These are phyloP conservation scores for Eucalyptus guilfoylei DNA, from an alignment of 345 rosid species.

Conservation along the genomic window DNA sequence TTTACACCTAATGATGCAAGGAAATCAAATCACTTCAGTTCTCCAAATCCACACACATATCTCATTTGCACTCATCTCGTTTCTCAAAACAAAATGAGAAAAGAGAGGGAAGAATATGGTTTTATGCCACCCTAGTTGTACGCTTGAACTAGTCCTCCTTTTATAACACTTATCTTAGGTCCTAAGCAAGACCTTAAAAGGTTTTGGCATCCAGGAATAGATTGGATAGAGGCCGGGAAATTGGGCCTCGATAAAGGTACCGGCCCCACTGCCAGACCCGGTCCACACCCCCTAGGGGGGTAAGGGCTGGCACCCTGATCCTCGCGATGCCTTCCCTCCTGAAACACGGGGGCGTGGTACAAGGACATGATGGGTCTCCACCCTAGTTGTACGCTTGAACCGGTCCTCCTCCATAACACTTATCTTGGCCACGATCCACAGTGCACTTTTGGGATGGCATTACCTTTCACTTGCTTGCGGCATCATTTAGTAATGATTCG, in stretches of 20 bases:
- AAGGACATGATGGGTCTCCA: no score
- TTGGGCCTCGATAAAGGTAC: no score
- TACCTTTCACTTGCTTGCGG: background rate
- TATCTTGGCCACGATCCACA: background rate
- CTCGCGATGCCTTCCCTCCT: no score
- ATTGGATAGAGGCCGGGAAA: no score
- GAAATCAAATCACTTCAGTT: background rate
- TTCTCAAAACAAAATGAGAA: background rate
- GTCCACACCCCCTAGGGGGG: no score
- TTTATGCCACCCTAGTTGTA: background rate
- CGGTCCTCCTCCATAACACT: background rate
- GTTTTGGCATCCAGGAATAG: no score
- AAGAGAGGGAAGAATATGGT: background rate
- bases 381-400: background rate
- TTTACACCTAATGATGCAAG: background rate
- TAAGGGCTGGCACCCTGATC: no score
- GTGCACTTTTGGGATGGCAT: background rate
- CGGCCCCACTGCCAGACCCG: no score
- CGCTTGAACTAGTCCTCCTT: background rate
- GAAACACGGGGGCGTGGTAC: no score
- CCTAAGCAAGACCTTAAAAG: no score
- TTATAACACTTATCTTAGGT: background rate
- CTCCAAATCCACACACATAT: background rate
- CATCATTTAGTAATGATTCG: background rate
- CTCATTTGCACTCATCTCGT: background rate